These are phyloP conservation scores for Oenanthe javanica DNA, from an alignment of 140 eudicot species.

Conservation along the genomic window DNA sequence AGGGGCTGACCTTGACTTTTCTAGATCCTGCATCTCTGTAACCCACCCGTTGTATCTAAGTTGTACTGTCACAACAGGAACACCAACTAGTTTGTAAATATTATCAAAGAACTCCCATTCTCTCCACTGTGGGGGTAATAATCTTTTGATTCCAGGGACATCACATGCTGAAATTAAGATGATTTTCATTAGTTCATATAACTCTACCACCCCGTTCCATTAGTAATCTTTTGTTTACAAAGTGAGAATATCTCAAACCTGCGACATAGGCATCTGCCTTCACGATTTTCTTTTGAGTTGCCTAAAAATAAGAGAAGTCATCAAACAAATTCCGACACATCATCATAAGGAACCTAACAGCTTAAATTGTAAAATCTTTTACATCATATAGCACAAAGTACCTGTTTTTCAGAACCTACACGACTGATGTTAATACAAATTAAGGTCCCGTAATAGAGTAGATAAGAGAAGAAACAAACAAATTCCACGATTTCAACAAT, in stretches of 20 bases:
- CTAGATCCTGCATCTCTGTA: conserved; percentile 90
- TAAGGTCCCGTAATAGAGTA: not conserved
- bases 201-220: not conserved
- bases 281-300: conserved; percentile 85
- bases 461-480: not conserved
- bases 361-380: not conserved
- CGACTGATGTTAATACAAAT: not conserved
- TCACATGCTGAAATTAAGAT: conserved; percentile 67
- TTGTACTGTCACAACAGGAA: conserved; percentile 97
- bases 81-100: conserved; percentile 90
- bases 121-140: conserved; percentile 76
- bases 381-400: not conserved
- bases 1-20: conserved; percentile 57
- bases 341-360: not conserved
- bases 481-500: not conserved
- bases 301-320: conserved; percentile 31
- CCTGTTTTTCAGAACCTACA: not conserved
- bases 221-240: not conserved
- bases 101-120: conserved; percentile 80
- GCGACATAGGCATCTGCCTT: conserved; percentile 98
- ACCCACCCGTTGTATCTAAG: conserved; percentile 98
- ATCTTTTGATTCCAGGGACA: conserved; percentile 96
- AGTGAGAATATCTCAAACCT: conserved; percentile 38
- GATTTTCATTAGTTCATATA: not conserved
- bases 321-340: not conserved